Percentiles rank a stretch among this genome's conserved stretches.
Conservation (phyloP, 75 land plant species). For the Selaginella tamariscina region DNA sequence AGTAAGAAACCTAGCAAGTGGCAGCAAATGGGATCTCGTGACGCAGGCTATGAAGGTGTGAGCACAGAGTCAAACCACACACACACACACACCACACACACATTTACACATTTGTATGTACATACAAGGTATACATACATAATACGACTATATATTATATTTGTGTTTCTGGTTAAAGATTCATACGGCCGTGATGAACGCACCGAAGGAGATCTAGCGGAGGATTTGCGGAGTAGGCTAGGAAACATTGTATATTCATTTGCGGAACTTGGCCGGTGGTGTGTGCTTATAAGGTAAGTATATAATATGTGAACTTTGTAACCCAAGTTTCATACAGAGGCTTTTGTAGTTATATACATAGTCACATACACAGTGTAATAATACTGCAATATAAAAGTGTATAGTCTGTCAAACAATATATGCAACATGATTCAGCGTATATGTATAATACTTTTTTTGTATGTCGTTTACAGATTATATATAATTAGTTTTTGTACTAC, state of each 20-base stretch:
- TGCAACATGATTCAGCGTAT: no score
- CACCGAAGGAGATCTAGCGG: slow-evolving; percentile 99
- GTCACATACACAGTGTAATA: no score
- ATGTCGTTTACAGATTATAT: no score
- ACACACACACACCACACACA: no score
- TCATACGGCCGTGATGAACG: slow-evolving; percentile 97
- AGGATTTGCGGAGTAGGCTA: slow-evolving; percentile 76
- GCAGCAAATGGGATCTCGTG: slow-evolving; percentile 99
- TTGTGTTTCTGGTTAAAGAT: no score
- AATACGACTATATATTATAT: no score
- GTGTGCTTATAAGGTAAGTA: slow-evolving; percentile 86
- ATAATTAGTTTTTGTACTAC: no score
- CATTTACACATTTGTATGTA: no score
- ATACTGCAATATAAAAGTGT: no score
- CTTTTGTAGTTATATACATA: slow-evolving; percentile 4
- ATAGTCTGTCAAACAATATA: no score
- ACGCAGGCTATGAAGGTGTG: slow-evolving; percentile 99
- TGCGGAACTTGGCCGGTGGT: slow-evolving; percentile 97
- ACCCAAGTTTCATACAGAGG: neutral
- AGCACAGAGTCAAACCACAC: slow-evolving; percentile 85
- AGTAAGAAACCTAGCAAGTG: slow-evolving; percentile 90
- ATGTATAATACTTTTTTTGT: no score
- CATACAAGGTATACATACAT: no score
- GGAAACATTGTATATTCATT: slow-evolving; percentile 88
- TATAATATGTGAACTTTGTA: neutral